Conservation (phyloP, 108 stramenopile genomes). For the Pseudonitzschia multiseries region DNA sequence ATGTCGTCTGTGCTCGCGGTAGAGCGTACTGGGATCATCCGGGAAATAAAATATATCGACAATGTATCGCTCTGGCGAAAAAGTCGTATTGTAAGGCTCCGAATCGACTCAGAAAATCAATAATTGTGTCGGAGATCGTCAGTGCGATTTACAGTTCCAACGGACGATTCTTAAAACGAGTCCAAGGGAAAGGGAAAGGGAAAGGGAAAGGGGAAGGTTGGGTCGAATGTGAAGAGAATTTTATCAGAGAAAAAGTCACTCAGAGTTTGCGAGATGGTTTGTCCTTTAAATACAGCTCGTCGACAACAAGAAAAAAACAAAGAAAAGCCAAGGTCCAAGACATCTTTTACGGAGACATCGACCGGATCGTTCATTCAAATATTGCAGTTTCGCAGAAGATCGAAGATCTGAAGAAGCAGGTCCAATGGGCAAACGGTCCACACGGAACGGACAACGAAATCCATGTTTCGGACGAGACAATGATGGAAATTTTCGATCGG, state of each 20-base stretch:
- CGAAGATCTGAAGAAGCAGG: slow-evolving; percentile 16
- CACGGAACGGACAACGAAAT: slow-evolving; percentile 13
- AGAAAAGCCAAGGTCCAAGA: slow-evolving; percentile 25
- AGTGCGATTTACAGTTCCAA: slow-evolving; percentile 14
- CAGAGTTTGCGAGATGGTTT: slow-evolving; percentile 48
- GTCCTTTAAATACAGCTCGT: slow-evolving; percentile 36
- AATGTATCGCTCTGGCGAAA: slow-evolving; percentile 12
- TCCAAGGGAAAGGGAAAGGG: slow-evolving; percentile 10
- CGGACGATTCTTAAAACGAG: slow-evolving; percentile 30
- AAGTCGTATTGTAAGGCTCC: slow-evolving; percentile 19
- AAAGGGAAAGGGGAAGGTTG: too few relatives aligned
- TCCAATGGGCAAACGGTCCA: neutral
- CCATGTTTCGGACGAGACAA: slow-evolving; percentile 23
- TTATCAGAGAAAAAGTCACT: slow-evolving; percentile 44
- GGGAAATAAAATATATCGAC: slow-evolving; percentile 30
- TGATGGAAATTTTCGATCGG: slow-evolving; percentile 19
- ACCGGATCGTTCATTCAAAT: slow-evolving; percentile 28
- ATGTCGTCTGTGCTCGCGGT: slow-evolving; percentile 40
- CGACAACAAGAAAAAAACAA: slow-evolving; percentile 42
- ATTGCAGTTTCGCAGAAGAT: slow-evolving; percentile 19
- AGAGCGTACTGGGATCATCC: slow-evolving; percentile 27
- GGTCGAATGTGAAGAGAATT: slow-evolving; percentile 35
- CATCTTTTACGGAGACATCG: slow-evolving; percentile 26
- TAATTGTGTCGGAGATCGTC: slow-evolving; percentile 35
- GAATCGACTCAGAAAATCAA: slow-evolving; percentile 28